Evolutionary conservation across 768 basidiomycete species (phyloP).

Genomic region (Dacryopinax primogenitus): DNA sequence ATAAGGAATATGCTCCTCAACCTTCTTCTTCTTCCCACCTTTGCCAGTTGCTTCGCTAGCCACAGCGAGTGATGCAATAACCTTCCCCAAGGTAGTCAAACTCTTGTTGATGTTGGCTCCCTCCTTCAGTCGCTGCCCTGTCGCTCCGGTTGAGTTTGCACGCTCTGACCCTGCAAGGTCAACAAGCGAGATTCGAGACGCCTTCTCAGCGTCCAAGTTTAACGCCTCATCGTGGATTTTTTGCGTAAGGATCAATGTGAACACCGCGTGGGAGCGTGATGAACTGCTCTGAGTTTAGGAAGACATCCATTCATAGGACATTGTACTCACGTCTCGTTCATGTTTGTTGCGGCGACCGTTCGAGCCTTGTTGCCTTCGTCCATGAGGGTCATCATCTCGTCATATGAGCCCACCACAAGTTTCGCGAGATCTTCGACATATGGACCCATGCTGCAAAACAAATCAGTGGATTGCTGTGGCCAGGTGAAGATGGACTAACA

Average conservation of each 20-base stretch:
- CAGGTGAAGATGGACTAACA: conserved; percentile 22
- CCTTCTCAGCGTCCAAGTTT: conserved; percentile 91
- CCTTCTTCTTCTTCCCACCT: conserved; percentile 41
- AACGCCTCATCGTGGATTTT: conserved; percentile 73
- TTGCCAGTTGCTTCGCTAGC: conserved; percentile 48
- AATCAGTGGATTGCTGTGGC: conserved; percentile 9
- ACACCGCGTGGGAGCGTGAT: conserved; percentile 95
- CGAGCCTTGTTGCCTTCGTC: conserved; percentile 98
- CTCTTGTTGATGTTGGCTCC: conserved; percentile 99
- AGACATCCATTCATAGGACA: background rate
- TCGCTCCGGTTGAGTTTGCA: conserved; percentile 95
- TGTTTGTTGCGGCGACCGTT: conserved; percentile 96
- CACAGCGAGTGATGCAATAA: conserved; percentile 77
- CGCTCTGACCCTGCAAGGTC: conserved; percentile 95
- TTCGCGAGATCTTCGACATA: conserved; percentile 97
- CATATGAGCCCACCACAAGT: conserved; percentile 77
- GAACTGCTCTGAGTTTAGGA: conserved; percentile 40
- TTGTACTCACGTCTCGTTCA: conserved; percentile 87
- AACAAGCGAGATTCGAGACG: conserved; percentile 94
- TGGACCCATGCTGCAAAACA: conserved; percentile 51
- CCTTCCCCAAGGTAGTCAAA: conserved; percentile 92
- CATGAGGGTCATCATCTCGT: conserved; percentile 99
- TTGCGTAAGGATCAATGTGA: conserved; percentile 88
- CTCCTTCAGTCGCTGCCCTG: conserved; percentile 89
- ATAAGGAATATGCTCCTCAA: conserved; percentile 89